Evolutionary conservation across 1,139 yeast species (phyloP).

Genomic region (Candida sp.): DNA sequence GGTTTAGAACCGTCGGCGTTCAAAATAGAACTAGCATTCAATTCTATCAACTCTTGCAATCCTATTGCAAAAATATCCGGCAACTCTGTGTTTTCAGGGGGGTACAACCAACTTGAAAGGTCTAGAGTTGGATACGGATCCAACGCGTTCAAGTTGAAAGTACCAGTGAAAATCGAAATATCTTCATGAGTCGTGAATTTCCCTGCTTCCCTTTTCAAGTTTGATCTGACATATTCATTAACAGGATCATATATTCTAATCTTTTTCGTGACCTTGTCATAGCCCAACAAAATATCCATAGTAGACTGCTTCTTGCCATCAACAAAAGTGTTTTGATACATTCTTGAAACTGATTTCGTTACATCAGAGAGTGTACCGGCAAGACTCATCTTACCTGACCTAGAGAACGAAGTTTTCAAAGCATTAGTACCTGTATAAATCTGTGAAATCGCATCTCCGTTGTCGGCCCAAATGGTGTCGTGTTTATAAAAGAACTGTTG

Average conservation of each 20-base stretch:
- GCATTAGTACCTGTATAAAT: conserved; percentile 98
- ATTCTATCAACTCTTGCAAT: conserved; percentile 87
- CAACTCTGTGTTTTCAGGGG: conserved; percentile 42
- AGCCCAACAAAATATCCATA: conserved; percentile 83
- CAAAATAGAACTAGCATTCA: conserved; percentile 80
- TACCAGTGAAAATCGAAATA: conserved; percentile 73
- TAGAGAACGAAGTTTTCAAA: conserved; percentile 85
- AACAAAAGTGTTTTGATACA: conserved; percentile 94
- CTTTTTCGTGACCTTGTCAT: conserved; percentile 61
- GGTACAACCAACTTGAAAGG: conserved; percentile 79
- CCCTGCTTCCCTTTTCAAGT: conserved; percentile 47
- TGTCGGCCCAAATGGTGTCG: conserved; percentile 93
- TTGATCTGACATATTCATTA: conserved; percentile 70
- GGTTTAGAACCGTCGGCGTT: conserved; percentile 68
- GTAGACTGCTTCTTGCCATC: conserved; percentile 88
- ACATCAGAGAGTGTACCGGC: conserved; percentile 98
- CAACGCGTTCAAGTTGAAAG: conserved; percentile 87
- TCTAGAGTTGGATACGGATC: conserved; percentile 47
- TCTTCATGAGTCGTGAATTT: conserved; percentile 60
- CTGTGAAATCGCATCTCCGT: conserved; percentile 96
- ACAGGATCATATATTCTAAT: conserved; percentile 87
- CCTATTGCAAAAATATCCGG: conserved; percentile 86
- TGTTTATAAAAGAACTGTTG: conserved; percentile 42
- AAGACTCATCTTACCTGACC: conserved; percentile 93
- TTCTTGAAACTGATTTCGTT: conserved; percentile 90